Conservation (phyloP, 176 grass and related monocot genomes). For the Elaeis guineensis region DNA sequence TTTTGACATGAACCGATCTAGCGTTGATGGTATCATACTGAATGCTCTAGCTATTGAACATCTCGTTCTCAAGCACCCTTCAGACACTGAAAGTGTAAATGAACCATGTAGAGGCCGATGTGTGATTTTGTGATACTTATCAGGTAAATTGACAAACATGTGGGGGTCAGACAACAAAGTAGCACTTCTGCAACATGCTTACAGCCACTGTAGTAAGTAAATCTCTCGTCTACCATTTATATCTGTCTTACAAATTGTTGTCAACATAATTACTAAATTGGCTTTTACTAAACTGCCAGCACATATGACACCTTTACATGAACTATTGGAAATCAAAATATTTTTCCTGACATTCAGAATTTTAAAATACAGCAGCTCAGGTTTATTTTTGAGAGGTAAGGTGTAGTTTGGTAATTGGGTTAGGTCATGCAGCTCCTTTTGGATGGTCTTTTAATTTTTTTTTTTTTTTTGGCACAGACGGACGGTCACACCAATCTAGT, state of each 20-base stretch:
- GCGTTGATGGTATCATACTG: conserved; percentile 55
- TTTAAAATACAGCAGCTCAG: too few species aligned
- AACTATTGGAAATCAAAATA: background rate
- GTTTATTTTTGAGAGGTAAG: too few species aligned
- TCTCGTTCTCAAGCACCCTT: conserved; percentile 56
- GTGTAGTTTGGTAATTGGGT: too few species aligned
- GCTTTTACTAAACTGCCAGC: background rate
- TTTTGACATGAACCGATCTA: background rate
- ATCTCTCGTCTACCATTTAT: too few species aligned
- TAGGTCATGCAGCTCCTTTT: too few species aligned
- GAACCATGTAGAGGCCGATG: background rate
- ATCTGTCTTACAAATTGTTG: too few species aligned
- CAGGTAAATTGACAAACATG: too few species aligned
- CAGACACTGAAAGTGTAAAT: conserved; percentile 40
- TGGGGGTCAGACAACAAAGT: conserved; percentile 44
- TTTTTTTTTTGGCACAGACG: too few species aligned
- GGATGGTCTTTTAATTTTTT: too few species aligned
- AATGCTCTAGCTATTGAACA: conserved; percentile 70
- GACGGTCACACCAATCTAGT: too few species aligned
- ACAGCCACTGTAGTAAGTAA: conserved; percentile 50
- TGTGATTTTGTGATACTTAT: too few species aligned
- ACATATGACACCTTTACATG: background rate
- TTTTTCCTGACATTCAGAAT: too few species aligned
- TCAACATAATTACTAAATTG: background rate
- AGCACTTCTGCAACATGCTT: conserved; percentile 32